These are phyloP conservation scores for Candida taoyuanica DNA, from an alignment of 805 yeast genomes.

Conservation along the genomic window DNA sequence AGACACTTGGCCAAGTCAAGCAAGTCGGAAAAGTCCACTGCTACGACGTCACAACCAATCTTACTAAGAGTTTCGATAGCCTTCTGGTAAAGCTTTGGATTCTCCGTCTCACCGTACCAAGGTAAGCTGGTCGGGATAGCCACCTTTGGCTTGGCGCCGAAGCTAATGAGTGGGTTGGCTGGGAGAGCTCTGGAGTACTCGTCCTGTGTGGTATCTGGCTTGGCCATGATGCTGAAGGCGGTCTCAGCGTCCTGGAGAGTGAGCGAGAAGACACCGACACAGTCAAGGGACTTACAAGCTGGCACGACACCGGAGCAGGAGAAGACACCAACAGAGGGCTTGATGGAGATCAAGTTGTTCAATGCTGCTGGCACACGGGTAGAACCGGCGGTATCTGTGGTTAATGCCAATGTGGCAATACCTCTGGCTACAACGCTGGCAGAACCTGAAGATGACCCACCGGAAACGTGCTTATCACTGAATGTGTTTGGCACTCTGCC, in stretches of 20 bases:
- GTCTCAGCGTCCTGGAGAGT: slow-evolving; percentile 80
- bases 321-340: slow-evolving; percentile 87
- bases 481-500: slow-evolving; percentile 85
- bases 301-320: slow-evolving; percentile 94
- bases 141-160: slow-evolving; percentile 55
- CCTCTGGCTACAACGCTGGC: slow-evolving; percentile 89
- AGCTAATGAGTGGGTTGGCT: slow-evolving; percentile 53
- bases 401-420: slow-evolving; percentile 80
- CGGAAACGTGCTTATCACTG: slow-evolving; percentile 72
- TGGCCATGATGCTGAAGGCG: slow-evolving; percentile 64
- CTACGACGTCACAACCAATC: slow-evolving; percentile 55
- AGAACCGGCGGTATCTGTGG: slow-evolving; percentile 98
- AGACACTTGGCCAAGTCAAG: slow-evolving; percentile 79
- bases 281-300: slow-evolving; percentile 91
- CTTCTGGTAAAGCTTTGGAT: slow-evolving; percentile 59
- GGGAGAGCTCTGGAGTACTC: slow-evolving; percentile 82
- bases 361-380: slow-evolving; percentile 97
- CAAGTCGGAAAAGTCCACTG: slow-evolving; percentile 70
- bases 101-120: slow-evolving; percentile 81
- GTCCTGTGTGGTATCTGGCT: slow-evolving; percentile 62
- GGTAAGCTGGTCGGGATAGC: slow-evolving; percentile 71
- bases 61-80: slow-evolving; percentile 53
- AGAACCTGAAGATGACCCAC: slow-evolving; percentile 97
- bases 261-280: slow-evolving; percentile 81
- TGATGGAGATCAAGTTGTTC: slow-evolving; percentile 86